Evolutionary conservation across 2,329 filamentous ascomycete genomes (phyloP).

Genomic region (Trichoderma simmonsii): DNA sequence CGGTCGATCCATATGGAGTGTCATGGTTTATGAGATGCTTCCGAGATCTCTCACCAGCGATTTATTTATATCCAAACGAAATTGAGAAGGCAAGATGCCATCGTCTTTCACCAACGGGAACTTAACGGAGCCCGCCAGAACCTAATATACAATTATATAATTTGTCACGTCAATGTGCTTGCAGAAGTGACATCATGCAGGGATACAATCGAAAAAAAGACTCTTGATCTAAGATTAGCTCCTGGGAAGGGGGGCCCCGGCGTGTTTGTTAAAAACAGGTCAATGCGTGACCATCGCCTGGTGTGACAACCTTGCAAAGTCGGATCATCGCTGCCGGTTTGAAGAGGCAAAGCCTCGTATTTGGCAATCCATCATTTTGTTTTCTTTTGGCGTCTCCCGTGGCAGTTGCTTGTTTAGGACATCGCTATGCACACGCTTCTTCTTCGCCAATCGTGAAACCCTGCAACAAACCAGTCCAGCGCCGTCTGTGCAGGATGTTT

Average conservation of each 20-base stretch:
- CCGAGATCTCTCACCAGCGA: not conserved
- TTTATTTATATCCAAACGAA: not conserved
- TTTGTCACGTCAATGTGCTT: not conserved
- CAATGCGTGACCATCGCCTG: not conserved
- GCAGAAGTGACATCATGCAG: not conserved
- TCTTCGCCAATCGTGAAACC: not conserved
- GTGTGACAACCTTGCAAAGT: not conserved
- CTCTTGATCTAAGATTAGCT: not conserved
- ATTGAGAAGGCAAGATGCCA: not conserved
- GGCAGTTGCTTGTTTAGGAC: not conserved
- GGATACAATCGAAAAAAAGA: not conserved
- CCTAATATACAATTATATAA: not conserved
- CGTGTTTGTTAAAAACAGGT: not conserved
- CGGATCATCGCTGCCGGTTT: not conserved
- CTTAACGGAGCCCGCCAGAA: not conserved
- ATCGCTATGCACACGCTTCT: not conserved
- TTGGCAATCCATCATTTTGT: not conserved
- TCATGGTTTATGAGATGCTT: not conserved
- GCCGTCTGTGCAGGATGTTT: not conserved
- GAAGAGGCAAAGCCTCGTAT: not conserved
- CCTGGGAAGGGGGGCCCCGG: not conserved
- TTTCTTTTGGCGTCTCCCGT: not conserved
- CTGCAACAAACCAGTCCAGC: not conserved
- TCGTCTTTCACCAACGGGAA: not conserved
- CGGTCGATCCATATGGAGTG: not conserved